Base-by-base conservation (phyloP, 1,139 yeast species). In the Zhuliangozyma parablackwelliae region DNA sequence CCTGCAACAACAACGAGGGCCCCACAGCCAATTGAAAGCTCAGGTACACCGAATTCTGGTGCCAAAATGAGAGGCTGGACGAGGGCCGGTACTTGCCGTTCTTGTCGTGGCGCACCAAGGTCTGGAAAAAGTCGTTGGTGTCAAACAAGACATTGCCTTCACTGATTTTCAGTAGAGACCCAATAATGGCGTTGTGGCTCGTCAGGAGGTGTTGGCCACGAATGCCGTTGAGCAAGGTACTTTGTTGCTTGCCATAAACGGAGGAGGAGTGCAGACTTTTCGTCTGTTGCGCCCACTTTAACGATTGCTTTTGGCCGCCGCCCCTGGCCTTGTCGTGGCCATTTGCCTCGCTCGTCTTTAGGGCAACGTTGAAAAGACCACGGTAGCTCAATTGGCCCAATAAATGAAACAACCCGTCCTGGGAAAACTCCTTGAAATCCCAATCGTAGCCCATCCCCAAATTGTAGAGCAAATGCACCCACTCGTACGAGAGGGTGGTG, bases 391-490 rank as follows among this genome's bases (percentile, higher is more conserved):
- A 47, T 35, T 65, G 70, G 35, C 58, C 58, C 30, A 67, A 44
- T 21, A 65, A 41, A 39, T 57, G 58, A 28, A 42, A 39, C 9
- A 69, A 43, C 32, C 57, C 59, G n/a, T 63, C 66, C 10, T 49
- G 51, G 3, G 61, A 46, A 28, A 64, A 53, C 13, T 67, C 71
- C 26, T 33, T 33, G 34, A 53, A 54, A 27, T 61, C 63, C 72
- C 73, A 68, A 27, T 61, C 59, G 40, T 57, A 67, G 0, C 60
- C 68, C n/a, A 63, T 40, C 0, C 75, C 74, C 36, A 69, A 47
- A 34, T 61, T 57, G 42, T 57, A 66, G 11, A 68, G 43, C n/a
- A 66, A 48, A 36, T 49, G 50, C 4, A 70, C 53, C 75, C 75
- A 69, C 43, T 66, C 71, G 24, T 53, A 52, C 3, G 68, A 51